These are phyloP conservation scores for Tetratostichococcus sp. DNA, from an alignment of 139 green algal genomes.

Conservation along the genomic window DNA sequence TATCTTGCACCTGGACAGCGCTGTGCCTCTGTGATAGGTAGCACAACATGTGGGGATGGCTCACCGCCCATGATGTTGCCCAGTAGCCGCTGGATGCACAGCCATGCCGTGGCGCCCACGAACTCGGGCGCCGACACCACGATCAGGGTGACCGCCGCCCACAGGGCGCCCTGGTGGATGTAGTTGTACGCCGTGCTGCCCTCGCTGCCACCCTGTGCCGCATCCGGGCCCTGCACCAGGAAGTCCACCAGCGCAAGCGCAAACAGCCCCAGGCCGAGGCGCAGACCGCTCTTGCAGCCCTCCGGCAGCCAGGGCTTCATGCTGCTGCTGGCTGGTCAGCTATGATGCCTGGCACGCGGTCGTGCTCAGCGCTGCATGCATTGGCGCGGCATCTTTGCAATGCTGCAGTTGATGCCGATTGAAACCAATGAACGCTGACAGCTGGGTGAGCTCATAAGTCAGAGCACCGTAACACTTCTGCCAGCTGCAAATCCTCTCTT, in stretches of 20 bases:
- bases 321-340: too few relatives aligned
- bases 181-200: background rate
- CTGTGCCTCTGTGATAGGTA: background rate
- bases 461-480: too few relatives aligned
- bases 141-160: background rate
- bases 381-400: too few relatives aligned
- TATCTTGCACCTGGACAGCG: too few relatives aligned
- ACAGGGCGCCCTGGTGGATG: background rate
- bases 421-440: too few relatives aligned
- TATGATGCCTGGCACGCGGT: too few relatives aligned
- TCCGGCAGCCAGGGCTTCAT: background rate
- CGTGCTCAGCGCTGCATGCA: too few relatives aligned
- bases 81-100: background rate
- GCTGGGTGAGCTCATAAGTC: too few relatives aligned
- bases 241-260: background rate
- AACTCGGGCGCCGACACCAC: background rate
- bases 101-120: background rate
- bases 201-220: background rate
- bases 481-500: too few relatives aligned
- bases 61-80: background rate
- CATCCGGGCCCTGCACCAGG: background rate
- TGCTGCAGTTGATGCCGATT: too few relatives aligned
- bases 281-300: background rate
- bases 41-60: background rate
- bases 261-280: background rate